Base-by-base conservation (phyloP, 1,284 basidiomycete species). In the Pterulicium gracile region DNA sequence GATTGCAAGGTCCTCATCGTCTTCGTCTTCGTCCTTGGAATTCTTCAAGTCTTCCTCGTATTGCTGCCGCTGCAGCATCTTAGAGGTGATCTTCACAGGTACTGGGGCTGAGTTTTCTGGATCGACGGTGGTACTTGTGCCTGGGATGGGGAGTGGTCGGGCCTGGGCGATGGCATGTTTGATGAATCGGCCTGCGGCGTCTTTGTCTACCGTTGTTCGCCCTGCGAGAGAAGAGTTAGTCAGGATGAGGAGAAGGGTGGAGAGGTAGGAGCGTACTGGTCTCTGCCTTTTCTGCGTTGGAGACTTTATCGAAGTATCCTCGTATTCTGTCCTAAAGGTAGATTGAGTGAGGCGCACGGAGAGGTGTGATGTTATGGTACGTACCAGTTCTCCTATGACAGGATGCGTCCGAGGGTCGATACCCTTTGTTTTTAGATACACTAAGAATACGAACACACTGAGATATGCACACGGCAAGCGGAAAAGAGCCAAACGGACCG, bases 221-320 rank as follows among this genome's bases (percentile, higher is more conserved):
- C 69, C 79, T 81, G 55, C 41, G 24, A 14, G 10, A 34, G 15
- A 20, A 10, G 39, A 41, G 19, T 12, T 41, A 20, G 39, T 50
- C 34, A 43, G 44, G 17, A 18, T 15, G 44, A 46, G 23, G 27
- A 44, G 21, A 22, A 40, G 34, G 24, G 27, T 22, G 17, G 3
- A 27, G 20, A 22, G 24, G 18, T 21, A 20, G 23, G 20, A 7
- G 62, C 77, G 51, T 54, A 81, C 82, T 69, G 57, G 74, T 69
- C 27, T 72, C 70, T 17, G 77, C 73, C 48, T 79, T 75, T 61
- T 90, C 84, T 2, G 83, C 82, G 35, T 72, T 68, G 51, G 79
- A 75, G 47, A 90, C 83, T 58, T 90, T 90, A 47, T 78, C 76
- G 62, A 89, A 89, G 61, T 90, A 89, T 52, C 77, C 68, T 39